Evolutionary conservation across 2,329 filamentous ascomycete species (phyloP), one percentile per base, ranked within the genome.

Genomic region (Cephalotrichum gorgonifer): DNA sequence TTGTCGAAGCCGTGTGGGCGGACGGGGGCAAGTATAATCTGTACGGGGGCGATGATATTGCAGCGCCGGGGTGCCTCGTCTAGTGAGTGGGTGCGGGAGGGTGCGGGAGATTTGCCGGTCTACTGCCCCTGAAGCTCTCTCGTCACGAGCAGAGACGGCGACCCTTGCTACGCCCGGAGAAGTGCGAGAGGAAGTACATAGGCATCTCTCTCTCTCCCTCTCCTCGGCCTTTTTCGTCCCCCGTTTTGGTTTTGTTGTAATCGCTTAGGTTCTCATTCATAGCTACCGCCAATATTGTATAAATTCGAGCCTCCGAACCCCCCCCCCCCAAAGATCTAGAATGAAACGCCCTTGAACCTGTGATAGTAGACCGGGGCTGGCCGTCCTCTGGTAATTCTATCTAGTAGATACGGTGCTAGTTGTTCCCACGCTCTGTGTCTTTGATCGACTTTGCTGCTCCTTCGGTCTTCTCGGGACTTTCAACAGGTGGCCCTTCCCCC

Each of bases 151-250:
- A 33, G 31, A 15, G n/a, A n/a, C n/a, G n/a, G n/a, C n/a, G n/a
- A n/a, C n/a, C 14, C 9, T n/a, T 20, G 15, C 8, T n/a, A n/a
- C n/a, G 33, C 33, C 15, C 15, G n/a, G 15, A n/a, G 20, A n/a
- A n/a, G 3, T 14, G 33, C 33, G 9, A 38, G n/a, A 3, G 9
- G 4, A 17, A n/a, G 15, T n/a, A 38, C 14, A 33, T 38, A 38
- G 6, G n/a, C 33, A 38, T 20, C 9, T n/a, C n/a, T 45, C 22
- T 45, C 43, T 12, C n/a, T 20, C 9, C 33, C n/a, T 45, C 22
- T 45, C 43, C 6, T 38, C 39, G n/a, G 39, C 27, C 38, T 31
- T 43, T 30, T 43, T 31, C 43, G 41, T 28, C 45, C 44, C 46
- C 35, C 2, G 14, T 48, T 17, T 23, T n/a, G 7, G 33, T 31